These are phyloP conservation scores for Lonicera japonica DNA, from an alignment of 129 eudicot species.

Conservation along the genomic window DNA sequence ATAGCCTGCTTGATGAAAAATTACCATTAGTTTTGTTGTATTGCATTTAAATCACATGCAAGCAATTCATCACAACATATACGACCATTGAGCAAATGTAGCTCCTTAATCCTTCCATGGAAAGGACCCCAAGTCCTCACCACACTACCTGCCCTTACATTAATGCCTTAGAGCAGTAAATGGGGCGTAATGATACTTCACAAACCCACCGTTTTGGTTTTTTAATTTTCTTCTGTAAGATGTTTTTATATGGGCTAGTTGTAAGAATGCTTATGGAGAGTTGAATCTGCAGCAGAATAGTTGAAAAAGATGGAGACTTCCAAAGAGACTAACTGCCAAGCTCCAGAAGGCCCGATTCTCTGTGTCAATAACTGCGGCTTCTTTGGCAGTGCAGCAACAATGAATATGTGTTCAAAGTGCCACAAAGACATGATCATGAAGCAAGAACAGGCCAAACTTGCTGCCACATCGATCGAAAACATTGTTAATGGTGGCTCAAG, in stretches of 20 bases:
- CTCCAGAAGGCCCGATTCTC: slow-evolving; percentile 17
- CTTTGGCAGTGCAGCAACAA: slow-evolving; percentile 17
- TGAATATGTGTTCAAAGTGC: slow-evolving; percentile 22
- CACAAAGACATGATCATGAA: slow-evolving; percentile 19
- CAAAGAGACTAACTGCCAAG: slow-evolving; percentile 15
- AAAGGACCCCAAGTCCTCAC: too few species aligned
- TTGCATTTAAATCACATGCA: too few species aligned
- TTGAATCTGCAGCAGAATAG: background rate
- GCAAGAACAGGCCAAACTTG: slow-evolving; percentile 51
- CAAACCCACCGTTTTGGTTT: too few species aligned
- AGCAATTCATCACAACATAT: too few species aligned
- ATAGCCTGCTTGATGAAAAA: too few species aligned
- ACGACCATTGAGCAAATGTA: too few species aligned
- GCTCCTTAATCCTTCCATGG: too few species aligned
- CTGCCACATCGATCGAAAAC: slow-evolving; percentile 61
- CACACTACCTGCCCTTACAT: too few species aligned
- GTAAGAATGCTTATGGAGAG: background rate
- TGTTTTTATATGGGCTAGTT: background rate
- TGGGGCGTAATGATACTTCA: too few species aligned
- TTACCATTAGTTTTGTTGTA: too few species aligned
- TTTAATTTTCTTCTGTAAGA: background rate
- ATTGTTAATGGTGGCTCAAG: slow-evolving; percentile 57
- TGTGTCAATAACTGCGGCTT: slow-evolving; percentile 21
- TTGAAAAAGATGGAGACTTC: slow-evolving; percentile 15
- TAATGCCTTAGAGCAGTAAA: too few species aligned